Base-by-base conservation (phyloP, 352 stramenopile species). In the Aphanomyces invadans region DNA sequence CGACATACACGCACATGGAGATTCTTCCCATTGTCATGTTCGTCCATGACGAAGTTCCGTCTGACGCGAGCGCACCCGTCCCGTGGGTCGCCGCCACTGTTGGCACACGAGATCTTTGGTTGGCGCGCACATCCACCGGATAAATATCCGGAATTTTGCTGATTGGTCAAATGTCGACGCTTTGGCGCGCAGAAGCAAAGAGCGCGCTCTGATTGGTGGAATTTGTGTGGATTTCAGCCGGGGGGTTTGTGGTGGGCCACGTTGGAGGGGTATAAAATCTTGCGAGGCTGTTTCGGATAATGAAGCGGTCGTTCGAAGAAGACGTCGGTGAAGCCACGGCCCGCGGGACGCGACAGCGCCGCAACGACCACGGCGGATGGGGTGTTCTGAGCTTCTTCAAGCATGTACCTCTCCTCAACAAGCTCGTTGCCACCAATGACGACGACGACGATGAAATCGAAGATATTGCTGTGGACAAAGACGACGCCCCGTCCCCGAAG, bases 271-370 rank as follows among this genome's bases (percentile, higher is more conserved):
- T 57, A 57, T 57, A 57, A 57, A 57, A 57, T 57, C 49, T 57
- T 57, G 49, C 49, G 49, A 57, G 49, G 46, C 49, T 29, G 19
- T 32, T 57, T 57, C 49, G 49, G 49, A 57, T 57, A 57, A 57
- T 60, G 60, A 67, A 67, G 60, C 45, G 60, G 12, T 49, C 60
- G 60, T 51, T 57, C 49, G 60, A 67, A 17, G 60, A 60, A 45
- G 60, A 67, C 12, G 49, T 36, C 49, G 49, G 49, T 38, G 49
- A 57, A 33, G 49, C 21, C 12, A 26, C 49, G 49, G 29, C 4
- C 25, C 25, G 49, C 19, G 49, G 25, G 25, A 38, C 49, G 7
- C 49, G 49, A 32, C 49, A 57, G 12, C 49, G 49, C 11, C 15
- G 49, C 4, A 28, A 57, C 29, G 29, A 57, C 23, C 19, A 21